Evolutionary conservation across 306 rosid genomes (phyloP).

Genomic region (Fragaria vesca): DNA sequence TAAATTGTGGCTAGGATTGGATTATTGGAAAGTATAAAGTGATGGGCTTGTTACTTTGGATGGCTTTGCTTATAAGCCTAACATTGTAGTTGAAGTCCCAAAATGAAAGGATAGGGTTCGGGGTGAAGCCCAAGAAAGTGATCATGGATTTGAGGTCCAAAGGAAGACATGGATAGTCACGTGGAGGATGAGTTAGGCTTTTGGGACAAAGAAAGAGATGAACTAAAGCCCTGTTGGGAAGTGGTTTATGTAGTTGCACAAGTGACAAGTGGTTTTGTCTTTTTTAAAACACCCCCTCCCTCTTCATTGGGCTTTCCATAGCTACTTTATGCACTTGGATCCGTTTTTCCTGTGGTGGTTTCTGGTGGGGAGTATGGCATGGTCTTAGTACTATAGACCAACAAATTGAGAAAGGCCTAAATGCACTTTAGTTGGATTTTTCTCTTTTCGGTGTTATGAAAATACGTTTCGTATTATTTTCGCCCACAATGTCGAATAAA

Average conservation of each 20-base stretch:
- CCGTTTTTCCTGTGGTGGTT: not conserved
- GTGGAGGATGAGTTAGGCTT: not conserved
- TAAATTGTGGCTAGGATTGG: not conserved
- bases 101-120: not conserved
- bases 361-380: not conserved
- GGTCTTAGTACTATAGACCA: not conserved
- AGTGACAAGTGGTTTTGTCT: not conserved
- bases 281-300: not conserved
- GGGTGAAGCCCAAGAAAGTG: not conserved
- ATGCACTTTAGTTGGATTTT: not conserved
- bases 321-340: not conserved
- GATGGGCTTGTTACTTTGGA: not conserved
- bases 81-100: not conserved
- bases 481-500: not conserved
- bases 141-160: constrained; percentile 5
- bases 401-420: not conserved
- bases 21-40: not conserved
- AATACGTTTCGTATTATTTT: too few species aligned
- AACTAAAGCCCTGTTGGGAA: not conserved
- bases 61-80: not conserved
- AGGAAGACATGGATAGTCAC: not conserved
- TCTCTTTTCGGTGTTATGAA: too few species aligned
- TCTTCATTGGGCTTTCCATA: not conserved
- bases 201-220: not conserved
- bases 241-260: not conserved